Conservation (phyloP, 805 yeast genomes). For the Saturnispora diversa region DNA sequence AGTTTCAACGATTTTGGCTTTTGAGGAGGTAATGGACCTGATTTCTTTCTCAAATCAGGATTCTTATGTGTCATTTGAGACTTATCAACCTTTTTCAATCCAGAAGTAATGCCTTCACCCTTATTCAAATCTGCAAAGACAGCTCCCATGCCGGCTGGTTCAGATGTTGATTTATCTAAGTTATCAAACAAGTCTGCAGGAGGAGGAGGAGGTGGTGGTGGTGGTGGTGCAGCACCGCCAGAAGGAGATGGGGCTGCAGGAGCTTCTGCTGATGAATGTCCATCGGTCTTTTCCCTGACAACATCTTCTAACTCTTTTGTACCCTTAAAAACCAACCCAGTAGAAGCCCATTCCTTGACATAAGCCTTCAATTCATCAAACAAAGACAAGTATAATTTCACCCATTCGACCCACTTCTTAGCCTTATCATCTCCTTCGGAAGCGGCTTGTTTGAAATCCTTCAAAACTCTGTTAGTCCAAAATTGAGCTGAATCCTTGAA, state of each 20-base stretch:
- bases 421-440: constrained; percentile 40
- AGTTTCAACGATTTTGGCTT: constrained; percentile 58
- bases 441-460: constrained; percentile 62
- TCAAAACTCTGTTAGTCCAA: constrained; percentile 86
- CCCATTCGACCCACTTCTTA: constrained; percentile 57
- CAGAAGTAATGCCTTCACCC: constrained; percentile 78
- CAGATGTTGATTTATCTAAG: constrained; percentile 21
- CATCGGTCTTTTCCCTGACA: constrained; percentile 22
- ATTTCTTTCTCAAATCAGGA: constrained; percentile 62
- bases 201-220: constrained; percentile 76
- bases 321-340: constrained; percentile 78
- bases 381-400: constrained; percentile 49
- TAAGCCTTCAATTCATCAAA: constrained; percentile 66
- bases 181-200: constrained; percentile 61
- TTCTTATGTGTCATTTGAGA: constrained; percentile 92
- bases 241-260: constrained; percentile 21
- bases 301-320: constrained; percentile 54
- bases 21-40: constrained; percentile 72
- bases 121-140: constrained; percentile 85
- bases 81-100: constrained; percentile 85
- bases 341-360: constrained; percentile 68
- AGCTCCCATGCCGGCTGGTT: constrained; percentile 47
- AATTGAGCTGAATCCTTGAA: constrained; percentile 88
- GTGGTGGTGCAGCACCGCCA: constrained; percentile 30
- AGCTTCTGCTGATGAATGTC: constrained; percentile 6